phyloP scores from a whole-genome alignment of 345 rosid species.

The Aquilaria sinensis region DNA sequence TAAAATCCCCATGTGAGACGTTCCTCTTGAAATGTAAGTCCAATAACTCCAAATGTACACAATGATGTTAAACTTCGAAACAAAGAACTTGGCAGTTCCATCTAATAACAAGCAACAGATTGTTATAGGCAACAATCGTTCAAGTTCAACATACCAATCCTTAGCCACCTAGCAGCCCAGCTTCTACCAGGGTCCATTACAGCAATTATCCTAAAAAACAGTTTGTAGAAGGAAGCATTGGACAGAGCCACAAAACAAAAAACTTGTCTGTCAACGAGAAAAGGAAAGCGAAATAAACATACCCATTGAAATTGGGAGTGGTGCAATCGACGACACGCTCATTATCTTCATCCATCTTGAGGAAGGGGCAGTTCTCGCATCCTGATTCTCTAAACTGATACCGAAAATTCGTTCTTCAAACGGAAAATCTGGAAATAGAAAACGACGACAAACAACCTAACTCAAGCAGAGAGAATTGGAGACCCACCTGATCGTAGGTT shows the following conservation, averaged over 20 bases:
- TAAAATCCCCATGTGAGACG: too few species aligned
- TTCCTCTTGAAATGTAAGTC: too few species aligned
- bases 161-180: constrained; percentile 70
- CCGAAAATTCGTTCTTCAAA: neutral
- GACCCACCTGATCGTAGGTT: constrained; percentile 75
- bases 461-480: neutral
- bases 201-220: constrained; percentile 38
- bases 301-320: constrained; percentile 85
- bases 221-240: too few species aligned
- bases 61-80: too few species aligned
- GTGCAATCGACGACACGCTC: constrained; percentile 85
- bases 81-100: too few species aligned
- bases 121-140: too few species aligned
- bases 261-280: neutral
- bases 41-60: too few species aligned
- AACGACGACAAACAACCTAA: constrained; percentile 2
- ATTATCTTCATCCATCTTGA: constrained; percentile 82
- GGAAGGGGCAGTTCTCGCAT: constrained; percentile 82
- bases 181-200: constrained; percentile 62
- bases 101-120: too few species aligned
- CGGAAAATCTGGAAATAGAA: neutral
- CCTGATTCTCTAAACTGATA: constrained; percentile 70
- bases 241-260: neutral
- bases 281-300: constrained; percentile 1
- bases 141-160: constrained; percentile 36